A percentile compares a stretch with the other conserved stretches of the same genome.
phyloP scores from a whole-genome alignment of 345 rosid genomes.

The Camelina laxa region DNA sequence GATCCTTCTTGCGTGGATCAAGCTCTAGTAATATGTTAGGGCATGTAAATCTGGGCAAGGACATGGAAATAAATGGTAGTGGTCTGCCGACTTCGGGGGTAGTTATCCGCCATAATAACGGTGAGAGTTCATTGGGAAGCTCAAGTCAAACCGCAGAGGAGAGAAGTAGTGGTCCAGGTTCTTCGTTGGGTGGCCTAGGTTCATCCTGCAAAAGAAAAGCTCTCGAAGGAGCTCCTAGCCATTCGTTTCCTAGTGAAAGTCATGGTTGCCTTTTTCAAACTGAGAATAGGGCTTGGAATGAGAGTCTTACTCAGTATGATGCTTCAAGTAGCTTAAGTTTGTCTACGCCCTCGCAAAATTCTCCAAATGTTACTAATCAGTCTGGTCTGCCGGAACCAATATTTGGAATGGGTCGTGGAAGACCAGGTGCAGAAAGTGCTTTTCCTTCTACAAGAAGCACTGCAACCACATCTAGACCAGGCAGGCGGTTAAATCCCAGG shows the following conservation, averaged over 20 bases:
- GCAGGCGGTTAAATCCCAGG: conserved; percentile 54
- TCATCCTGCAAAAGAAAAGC: conserved; percentile 90
- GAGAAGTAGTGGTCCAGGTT: conserved; percentile 55
- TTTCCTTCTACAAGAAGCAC: conserved; percentile 57
- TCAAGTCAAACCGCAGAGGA: conserved; percentile 62
- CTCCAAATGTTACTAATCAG: conserved; percentile 43
- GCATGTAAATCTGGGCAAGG: conserved; percentile 47
- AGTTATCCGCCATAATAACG: conserved; percentile 41
- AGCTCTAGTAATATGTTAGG: conserved; percentile 48
- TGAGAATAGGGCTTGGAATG: conserved; percentile 55
- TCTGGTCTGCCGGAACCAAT: conserved; percentile 56
- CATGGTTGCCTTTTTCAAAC: conserved; percentile 64
- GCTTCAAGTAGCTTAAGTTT: conserved; percentile 68
- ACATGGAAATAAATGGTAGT: conserved; percentile 47
- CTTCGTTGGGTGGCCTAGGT: conserved; percentile 67
- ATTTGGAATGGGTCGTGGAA: conserved; percentile 57
- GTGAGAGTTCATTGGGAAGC: conserved; percentile 58
- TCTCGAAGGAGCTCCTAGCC: conserved; percentile 81
- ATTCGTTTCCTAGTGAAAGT: conserved; percentile 60
- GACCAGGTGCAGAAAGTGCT: conserved; percentile 47
- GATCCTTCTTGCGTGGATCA: conserved; percentile 53
- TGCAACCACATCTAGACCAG: conserved; percentile 51
- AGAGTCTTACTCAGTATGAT: conserved; percentile 47
- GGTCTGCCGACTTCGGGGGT: conserved; percentile 46
- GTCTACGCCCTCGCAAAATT: conserved; percentile 55